Evolutionary conservation across 805 yeast species (phyloP), one percentile per base, ranked within the genome.

Genomic region (Sugiyamaella mastotermitis): DNA sequence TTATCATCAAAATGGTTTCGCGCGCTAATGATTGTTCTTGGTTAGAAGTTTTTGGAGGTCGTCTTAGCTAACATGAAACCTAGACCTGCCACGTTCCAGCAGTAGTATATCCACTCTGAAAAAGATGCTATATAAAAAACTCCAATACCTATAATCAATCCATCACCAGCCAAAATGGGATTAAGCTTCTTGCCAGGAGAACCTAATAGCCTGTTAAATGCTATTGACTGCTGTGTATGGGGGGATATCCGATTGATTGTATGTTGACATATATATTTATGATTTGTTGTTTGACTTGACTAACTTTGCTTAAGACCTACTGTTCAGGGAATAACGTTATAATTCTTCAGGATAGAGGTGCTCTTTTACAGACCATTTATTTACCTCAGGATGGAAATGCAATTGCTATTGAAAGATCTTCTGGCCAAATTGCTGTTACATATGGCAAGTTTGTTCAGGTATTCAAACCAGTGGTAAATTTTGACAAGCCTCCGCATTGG

Each of bases 251-350:
- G 76, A 36, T 59, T 86, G 2, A 61, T 83, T 23, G 65, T 62
- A 43, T 14, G 62, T 47, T 18, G 8, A 27, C n/a, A 27, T 6
- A 8, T 7, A 11, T 6, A 7, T 27, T 11, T 7, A 7, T 6
- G 7, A 13, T 11, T 9, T 28, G 17, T 13, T 17, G 15, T 21
- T 40, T 14, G n/a, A 15, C 9, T 2, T 14, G 10, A 39, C 3
- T 30, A 17, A 15, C 9, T 13, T 11, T 22, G 19, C 26, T 20
- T 6, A 11, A 61, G 61, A 78, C 77, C 1, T 90, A 90, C 56
- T 83, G 87, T 41, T 84, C 96, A 1, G 97, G 95, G 0, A 86
- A 86, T 61, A 86, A 85, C 56, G 65, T 90, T 48, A 82, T 90
- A 23, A 70, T 83, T 3, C 55, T 79, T 2, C 67, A 80, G 5